Percentiles rank a stretch among this genome's conserved stretches.
phyloP scores from a whole-genome alignment of 1,284 basidiomycete species.

The Cryptococcus sp. region DNA sequence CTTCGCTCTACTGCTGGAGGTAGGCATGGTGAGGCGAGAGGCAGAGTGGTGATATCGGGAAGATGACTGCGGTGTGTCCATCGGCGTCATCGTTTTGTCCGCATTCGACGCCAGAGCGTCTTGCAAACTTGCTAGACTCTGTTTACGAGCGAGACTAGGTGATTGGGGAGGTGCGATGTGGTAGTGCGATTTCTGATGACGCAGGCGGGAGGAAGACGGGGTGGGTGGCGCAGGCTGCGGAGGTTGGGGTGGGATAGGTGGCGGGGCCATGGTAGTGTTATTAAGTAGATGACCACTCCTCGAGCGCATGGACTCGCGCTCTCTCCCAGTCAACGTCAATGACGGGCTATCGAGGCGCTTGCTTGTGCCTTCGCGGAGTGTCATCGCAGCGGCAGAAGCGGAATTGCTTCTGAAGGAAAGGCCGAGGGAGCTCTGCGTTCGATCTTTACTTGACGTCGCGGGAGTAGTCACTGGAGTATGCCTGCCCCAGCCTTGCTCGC shows the following conservation, averaged over 20 bases:
- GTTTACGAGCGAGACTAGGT: slow-evolving; percentile 37
- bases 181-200: slow-evolving; percentile 48
- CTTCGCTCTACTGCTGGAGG: slow-evolving; percentile 63
- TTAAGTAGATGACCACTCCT: slow-evolving; percentile 18
- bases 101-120: slow-evolving; percentile 23
- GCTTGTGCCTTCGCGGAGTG: slow-evolving; percentile 5
- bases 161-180: slow-evolving; percentile 35
- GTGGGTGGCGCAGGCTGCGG: slow-evolving; percentile 11
- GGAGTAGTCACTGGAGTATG: slow-evolving; percentile 23
- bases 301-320: slow-evolving; percentile 21
- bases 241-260: slow-evolving; percentile 19
- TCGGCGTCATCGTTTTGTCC: background rate
- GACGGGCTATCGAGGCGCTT: slow-evolving; percentile 5
- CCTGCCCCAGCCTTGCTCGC: slow-evolving; percentile 33
- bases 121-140: slow-evolving; percentile 44
- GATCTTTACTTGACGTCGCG: slow-evolving; percentile 4
- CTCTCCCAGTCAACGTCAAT: slow-evolving; percentile 12
- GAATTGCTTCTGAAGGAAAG: slow-evolving; percentile 31
- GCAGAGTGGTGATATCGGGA: slow-evolving; percentile 23
- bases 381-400: slow-evolving; percentile 13
- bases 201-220: slow-evolving; percentile 32
- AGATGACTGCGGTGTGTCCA: slow-evolving; percentile 1
- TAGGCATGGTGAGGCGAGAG: slow-evolving; percentile 78
- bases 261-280: slow-evolving; percentile 7
- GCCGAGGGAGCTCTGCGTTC: slow-evolving; percentile 16